phyloP scores from a whole-genome alignment of 2,329 filamentous ascomycete genomes.

The Colletotrichum cereale region DNA sequence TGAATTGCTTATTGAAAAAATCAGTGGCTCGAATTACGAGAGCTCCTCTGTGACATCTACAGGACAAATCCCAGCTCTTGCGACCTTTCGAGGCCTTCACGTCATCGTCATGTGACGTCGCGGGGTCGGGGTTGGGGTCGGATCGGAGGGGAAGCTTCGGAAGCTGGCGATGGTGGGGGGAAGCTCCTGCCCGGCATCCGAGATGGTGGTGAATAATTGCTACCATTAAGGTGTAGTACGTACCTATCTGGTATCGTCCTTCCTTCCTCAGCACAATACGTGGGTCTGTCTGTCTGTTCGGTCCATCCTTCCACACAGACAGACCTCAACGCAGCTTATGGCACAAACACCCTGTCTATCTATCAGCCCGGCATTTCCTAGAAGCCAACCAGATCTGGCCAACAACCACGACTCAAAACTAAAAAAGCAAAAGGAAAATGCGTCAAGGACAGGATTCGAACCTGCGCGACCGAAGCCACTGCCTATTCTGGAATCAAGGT shows the following conservation, averaged over 20 bases:
- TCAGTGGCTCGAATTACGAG: background rate
- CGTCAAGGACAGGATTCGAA: constrained; percentile 31
- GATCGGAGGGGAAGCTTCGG: constrained; percentile 25
- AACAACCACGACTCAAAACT: no score
- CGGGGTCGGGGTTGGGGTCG: constrained; percentile 29
- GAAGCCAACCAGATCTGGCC: no score
- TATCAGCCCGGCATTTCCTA: no score
- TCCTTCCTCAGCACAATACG: background rate
- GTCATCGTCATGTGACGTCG: constrained; percentile 40
- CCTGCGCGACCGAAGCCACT: constrained; percentile 30
- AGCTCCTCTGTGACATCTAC: background rate
- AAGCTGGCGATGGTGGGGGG: constrained; percentile 22
- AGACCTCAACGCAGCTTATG: no score
- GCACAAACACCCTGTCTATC: no score
- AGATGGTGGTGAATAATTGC: background rate
- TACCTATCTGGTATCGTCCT: no score
- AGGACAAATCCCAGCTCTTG: background rate
- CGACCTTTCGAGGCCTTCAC: constrained; percentile 15
- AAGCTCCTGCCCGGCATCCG: constrained; percentile 9
- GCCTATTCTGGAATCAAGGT: constrained; percentile 19
- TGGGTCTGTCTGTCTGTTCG: background rate
- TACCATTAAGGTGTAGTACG: no score
- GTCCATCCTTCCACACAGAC: background rate
- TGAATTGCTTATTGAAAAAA: background rate
- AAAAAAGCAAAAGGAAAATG: background rate